Evolutionary conservation across 352 stramenopile genomes (phyloP).

Genomic region (Plasmopara muralis): DNA sequence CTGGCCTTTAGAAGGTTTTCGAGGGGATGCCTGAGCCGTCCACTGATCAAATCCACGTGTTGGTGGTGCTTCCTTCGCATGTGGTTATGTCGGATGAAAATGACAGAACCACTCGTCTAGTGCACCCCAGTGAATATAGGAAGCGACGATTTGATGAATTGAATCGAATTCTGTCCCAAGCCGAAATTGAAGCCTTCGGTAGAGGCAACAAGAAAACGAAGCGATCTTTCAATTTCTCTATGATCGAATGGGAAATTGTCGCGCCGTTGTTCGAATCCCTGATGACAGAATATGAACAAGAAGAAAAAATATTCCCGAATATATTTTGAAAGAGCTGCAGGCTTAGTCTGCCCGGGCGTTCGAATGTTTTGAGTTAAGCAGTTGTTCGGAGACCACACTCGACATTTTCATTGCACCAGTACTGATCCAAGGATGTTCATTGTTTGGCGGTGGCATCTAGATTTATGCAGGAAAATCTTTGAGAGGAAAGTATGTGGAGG

Average conservation of each 20-base stretch:
- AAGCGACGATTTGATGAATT: background rate
- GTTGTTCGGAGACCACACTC: background rate
- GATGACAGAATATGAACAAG: background rate
- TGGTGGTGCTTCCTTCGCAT: constrained; percentile 1
- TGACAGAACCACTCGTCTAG: background rate
- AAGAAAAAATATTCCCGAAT: background rate
- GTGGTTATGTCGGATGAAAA: background rate
- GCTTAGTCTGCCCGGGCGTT: background rate
- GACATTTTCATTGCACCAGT: background rate
- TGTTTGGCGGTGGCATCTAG: background rate
- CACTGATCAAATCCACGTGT: background rate
- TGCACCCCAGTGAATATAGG: background rate
- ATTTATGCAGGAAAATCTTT: background rate
- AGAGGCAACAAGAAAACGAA: background rate
- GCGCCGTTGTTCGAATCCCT: background rate
- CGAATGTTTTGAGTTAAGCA: background rate
- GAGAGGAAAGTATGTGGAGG: background rate
- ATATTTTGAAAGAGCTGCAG: background rate
- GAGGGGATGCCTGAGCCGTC: background rate
- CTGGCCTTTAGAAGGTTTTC: too few species aligned
- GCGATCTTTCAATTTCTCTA: background rate
- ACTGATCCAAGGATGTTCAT: background rate
- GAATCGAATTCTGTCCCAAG: background rate
- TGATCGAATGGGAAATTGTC: background rate
- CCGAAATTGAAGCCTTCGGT: background rate